Evolutionary conservation across 2,329 filamentous ascomycete genomes (phyloP), one percentile per base, ranked within the genome.

Genomic region (Colletotrichum graminicola): DNA sequence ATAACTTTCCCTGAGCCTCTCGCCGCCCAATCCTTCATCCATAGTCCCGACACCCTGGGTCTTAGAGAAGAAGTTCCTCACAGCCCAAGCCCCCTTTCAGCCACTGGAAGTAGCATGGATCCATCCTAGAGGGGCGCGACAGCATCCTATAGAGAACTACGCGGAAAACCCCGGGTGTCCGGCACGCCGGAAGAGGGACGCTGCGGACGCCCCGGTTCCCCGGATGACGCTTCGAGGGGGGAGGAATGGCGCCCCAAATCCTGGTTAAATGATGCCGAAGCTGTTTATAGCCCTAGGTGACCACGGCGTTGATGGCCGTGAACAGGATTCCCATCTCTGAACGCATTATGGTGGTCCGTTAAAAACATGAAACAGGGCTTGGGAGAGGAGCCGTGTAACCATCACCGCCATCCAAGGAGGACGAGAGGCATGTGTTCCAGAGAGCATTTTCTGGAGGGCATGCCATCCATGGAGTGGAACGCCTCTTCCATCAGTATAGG

Each of bases 91-190:
- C 23, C 43, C 21, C 63, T 57, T 10, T 2, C 12, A 1, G 1
- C 43, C 21, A 10, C 8, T 23, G 34, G 21, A 36, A 60, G 18
- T 45, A 34, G 32, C 59, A n/a, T 57, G 10, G 23, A 41, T 26
- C 34, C 45, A 29, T 66, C 45, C 62, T 62, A 54, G n/a, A n/a
- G 14, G 34, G 54, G 10, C 34, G 36, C 32, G n/a, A 60, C 45
- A 5, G 52, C 41, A 26, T 59, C 57, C 57, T 11, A 43, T 62
- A 43, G 63, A 18, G 67, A 16, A 64, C 57, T 57, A 41, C 61
- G 45, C 39, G 41, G 56, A 4, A 71, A 56, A 32, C 41, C 51
- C 32, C 39, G 56, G 51, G 43, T 56, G 8, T 45, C 41, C 43
- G 63, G 63, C 14, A 18, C 36, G 26, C 57, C 51, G 63, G 16